These are phyloP conservation scores for Bocquillonia castaneifolia DNA, from an alignment of 441 rosid genomes.

Conservation along the genomic window DNA sequence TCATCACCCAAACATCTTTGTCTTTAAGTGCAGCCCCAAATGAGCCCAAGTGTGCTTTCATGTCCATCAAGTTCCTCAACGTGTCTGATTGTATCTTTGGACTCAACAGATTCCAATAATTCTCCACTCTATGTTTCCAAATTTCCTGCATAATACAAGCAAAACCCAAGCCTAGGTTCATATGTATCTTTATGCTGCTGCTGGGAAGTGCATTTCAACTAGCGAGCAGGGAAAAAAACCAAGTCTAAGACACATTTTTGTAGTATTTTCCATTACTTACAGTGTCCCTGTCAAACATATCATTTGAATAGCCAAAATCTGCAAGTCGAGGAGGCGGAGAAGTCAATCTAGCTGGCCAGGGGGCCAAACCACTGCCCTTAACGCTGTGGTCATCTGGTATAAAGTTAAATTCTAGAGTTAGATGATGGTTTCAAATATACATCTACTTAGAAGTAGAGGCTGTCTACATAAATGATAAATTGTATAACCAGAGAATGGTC, in stretches of 20 bases:
- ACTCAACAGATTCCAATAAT: constrained; percentile 76
- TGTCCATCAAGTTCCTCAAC: constrained; percentile 90
- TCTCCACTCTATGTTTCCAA: constrained; percentile 73
- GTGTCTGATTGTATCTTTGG: constrained; percentile 63
- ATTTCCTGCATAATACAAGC: constrained; percentile 44
- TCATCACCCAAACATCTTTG: constrained; percentile 98
- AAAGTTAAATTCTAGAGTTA: constrained; percentile 7
- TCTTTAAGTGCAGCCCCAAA: constrained; percentile 84
- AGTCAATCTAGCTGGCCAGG: constrained; percentile 93
- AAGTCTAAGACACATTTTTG: background rate
- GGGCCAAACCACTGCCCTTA: constrained; percentile 87
- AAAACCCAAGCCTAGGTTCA: constrained; percentile 19
- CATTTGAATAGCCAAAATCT: constrained; percentile 76
- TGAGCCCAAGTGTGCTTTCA: constrained; percentile 92
- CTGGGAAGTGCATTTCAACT: background rate
- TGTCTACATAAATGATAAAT: constrained; percentile 28
- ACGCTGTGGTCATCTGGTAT: constrained; percentile 63
- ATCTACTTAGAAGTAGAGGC: background rate
- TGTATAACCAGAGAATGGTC: background rate
- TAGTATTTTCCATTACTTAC: constrained; percentile 33
- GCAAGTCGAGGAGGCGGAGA: constrained; percentile 83
- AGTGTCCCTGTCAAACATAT: constrained; percentile 77
- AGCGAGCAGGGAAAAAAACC: background rate
- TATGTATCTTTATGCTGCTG: background rate
- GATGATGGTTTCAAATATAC: background rate